Percentiles rank a stretch among this genome's conserved stretches.
Evolutionary conservation across 1,139 yeast species (phyloP).

Genomic region (Geotrichum histeridarum): DNA sequence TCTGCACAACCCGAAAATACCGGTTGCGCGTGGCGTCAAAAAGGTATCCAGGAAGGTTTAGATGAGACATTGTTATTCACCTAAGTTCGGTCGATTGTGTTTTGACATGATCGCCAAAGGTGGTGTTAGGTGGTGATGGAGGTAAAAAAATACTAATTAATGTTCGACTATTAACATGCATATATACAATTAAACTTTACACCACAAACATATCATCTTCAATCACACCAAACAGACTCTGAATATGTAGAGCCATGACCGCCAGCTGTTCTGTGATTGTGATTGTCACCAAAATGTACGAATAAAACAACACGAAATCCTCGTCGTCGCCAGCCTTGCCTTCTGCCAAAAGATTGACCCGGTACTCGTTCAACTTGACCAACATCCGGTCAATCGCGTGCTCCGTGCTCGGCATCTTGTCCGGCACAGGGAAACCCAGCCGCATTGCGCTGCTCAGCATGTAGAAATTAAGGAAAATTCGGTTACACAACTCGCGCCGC

Average conservation of each 20-base stretch:
- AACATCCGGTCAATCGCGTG: conserved; percentile 69
- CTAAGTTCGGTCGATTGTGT: too few species aligned
- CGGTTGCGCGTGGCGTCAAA: not conserved
- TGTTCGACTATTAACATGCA: too few species aligned
- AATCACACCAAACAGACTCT: conserved; percentile 58
- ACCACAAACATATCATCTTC: conserved; percentile 48
- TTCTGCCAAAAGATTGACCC: conserved; percentile 20
- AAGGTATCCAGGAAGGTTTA: not conserved
- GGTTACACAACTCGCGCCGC: conserved; percentile 61
- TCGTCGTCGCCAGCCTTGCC: conserved; percentile 40
- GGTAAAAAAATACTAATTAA: too few species aligned
- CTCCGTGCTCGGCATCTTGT: conserved; percentile 70
- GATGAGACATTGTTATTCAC: not conserved
- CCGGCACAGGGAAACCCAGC: conserved; percentile 71
- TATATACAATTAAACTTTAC: conserved; percentile 1
- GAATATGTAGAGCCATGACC: conserved; percentile 49
- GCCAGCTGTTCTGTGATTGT: conserved; percentile 63
- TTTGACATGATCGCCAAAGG: too few species aligned
- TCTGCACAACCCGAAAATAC: not conserved
- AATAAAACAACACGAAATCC: conserved; percentile 70
- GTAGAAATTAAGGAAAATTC: conserved; percentile 68
- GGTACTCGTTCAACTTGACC: conserved; percentile 46
- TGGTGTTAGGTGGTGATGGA: too few species aligned
- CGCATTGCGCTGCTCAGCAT: conserved; percentile 74
- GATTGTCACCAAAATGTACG: conserved; percentile 67